Conservation (phyloP, 306 rosid genomes). For the Chamaecrista fasciculata region DNA sequence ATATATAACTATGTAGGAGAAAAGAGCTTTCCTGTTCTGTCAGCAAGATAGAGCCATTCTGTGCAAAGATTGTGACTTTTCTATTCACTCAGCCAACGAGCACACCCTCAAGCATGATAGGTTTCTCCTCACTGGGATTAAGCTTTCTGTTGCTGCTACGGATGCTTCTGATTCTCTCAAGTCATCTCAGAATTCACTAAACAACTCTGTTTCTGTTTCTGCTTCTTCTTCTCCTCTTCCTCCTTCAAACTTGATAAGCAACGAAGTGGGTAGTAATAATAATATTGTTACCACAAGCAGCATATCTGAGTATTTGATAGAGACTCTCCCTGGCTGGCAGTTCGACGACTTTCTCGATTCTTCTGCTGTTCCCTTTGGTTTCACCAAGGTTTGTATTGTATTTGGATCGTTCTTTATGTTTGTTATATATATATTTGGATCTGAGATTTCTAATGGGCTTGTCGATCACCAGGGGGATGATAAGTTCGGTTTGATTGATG, state of each 20-base stretch:
- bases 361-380: slow-evolving; percentile 42
- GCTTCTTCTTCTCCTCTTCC: slow-evolving; percentile 28
- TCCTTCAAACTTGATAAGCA: neutral
- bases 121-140: slow-evolving; percentile 76
- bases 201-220: slow-evolving; percentile 15
- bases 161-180: slow-evolving; percentile 14
- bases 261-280: too few relatives aligned
- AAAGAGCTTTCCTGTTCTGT: slow-evolving; percentile 74
- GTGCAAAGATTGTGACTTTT: slow-evolving; percentile 71
- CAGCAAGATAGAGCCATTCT: slow-evolving; percentile 87
- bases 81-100: slow-evolving; percentile 75
- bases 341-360: slow-evolving; percentile 84
- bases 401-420: neutral
- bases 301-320: slow-evolving; percentile 85
- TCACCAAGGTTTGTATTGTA: slow-evolving; percentile 49
- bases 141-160: slow-evolving; percentile 52
- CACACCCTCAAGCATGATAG: slow-evolving; percentile 73
- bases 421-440: neutral
- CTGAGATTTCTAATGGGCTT: neutral
- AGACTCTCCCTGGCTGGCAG: slow-evolving; percentile 95
- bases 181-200: slow-evolving; percentile 18
- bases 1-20: slow-evolving; percentile 45
- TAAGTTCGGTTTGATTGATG: slow-evolving; percentile 33
- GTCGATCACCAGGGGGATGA: slow-evolving; percentile 45
- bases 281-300: slow-evolving; percentile 41